These are phyloP conservation scores for Mariannaea elegans DNA, from an alignment of 2,329 filamentous ascomycete genomes.

Conservation along the genomic window DNA sequence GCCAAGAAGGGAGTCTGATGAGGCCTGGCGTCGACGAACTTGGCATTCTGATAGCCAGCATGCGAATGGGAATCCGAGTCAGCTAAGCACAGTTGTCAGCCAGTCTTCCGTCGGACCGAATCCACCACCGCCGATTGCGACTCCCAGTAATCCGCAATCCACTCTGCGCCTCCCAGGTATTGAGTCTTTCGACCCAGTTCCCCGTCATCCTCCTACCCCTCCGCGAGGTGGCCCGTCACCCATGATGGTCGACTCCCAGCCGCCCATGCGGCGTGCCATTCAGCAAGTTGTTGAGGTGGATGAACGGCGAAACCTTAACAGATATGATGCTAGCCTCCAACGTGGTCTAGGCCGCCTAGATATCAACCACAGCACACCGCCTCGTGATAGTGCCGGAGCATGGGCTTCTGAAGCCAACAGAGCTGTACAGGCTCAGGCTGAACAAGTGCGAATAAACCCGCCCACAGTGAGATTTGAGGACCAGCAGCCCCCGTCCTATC, in stretches of 20 bases:
- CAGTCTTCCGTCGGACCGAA: constrained; percentile 67
- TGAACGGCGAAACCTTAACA: constrained; percentile 60
- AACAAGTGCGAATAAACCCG: constrained; percentile 56
- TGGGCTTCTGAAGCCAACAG: constrained; percentile 67
- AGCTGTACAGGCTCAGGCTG: constrained; percentile 63
- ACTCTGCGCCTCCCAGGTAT: constrained; percentile 83
- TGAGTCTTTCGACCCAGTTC: constrained; percentile 86
- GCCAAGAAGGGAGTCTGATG: constrained; percentile 74
- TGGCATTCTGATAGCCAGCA: constrained; percentile 86
- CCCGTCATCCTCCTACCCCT: constrained; percentile 68
- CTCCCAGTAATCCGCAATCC: constrained; percentile 61
- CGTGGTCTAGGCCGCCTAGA: constrained; percentile 73
- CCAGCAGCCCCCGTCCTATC: constrained; percentile 51
- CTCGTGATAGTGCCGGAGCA: constrained; percentile 59
- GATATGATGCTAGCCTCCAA: constrained; percentile 73
- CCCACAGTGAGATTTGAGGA: constrained; percentile 65
- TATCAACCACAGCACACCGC: constrained; percentile 62
- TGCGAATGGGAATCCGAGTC: constrained; percentile 72
- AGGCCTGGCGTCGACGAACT: constrained; percentile 83
- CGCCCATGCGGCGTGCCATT: constrained; percentile 46
- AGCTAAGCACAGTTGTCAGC: constrained; percentile 79
- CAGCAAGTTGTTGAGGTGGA: constrained; percentile 48
- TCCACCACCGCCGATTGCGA: constrained; percentile 60
- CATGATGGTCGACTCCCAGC: constrained; percentile 75
- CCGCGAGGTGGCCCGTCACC: constrained; percentile 74